Conservation (phyloP, 2,329 filamentous ascomycete genomes). For the Xylaria sp. region DNA sequence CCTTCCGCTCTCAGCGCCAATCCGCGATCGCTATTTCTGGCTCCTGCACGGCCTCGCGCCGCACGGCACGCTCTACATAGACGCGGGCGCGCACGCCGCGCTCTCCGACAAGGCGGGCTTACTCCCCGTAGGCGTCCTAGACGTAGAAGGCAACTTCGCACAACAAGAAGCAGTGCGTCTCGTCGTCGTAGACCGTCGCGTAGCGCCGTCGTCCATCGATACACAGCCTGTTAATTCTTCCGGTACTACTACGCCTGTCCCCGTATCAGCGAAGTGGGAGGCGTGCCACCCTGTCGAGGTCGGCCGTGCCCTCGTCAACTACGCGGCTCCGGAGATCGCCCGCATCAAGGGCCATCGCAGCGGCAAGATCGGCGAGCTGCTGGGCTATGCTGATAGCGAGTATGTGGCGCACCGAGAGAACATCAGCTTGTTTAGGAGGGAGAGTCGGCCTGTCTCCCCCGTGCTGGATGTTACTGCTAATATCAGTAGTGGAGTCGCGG, state of each 20-base stretch:
- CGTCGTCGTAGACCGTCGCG: conserved; percentile 75
- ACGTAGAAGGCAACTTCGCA: conserved; percentile 87
- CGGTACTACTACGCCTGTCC: conserved; percentile 38
- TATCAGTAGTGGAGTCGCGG: conserved; percentile 38
- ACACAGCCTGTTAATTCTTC: background rate
- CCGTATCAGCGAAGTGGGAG: conserved; percentile 33
- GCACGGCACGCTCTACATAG: conserved; percentile 92
- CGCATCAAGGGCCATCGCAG: conserved; percentile 88
- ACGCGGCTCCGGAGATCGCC: conserved; percentile 84
- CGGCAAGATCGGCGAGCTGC: conserved; percentile 78
- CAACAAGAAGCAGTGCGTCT: conserved; percentile 93
- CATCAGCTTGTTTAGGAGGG: conserved; percentile 75
- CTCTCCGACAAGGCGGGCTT: conserved; percentile 86
- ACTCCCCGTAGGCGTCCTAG: conserved; percentile 89
- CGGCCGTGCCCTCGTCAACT: conserved; percentile 91
- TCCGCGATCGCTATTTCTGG: conserved; percentile 97
- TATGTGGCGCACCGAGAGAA: conserved; percentile 92
- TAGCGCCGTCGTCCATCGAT: conserved; percentile 37
- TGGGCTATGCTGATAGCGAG: conserved; percentile 95
- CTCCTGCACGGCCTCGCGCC: conserved; percentile 90
- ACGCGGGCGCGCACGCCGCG: conserved; percentile 85
- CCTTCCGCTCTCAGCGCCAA: conserved; percentile 83
- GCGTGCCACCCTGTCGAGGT: conserved; percentile 68
- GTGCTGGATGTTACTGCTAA: conserved; percentile 45
- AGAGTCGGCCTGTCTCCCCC: conserved; percentile 66